Percentiles rank a stretch among this genome's conserved stretches.
These are phyloP conservation scores for Penicillium corylophilum DNA, from an alignment of 2,329 filamentous ascomycete genomes.

Conservation along the genomic window DNA sequence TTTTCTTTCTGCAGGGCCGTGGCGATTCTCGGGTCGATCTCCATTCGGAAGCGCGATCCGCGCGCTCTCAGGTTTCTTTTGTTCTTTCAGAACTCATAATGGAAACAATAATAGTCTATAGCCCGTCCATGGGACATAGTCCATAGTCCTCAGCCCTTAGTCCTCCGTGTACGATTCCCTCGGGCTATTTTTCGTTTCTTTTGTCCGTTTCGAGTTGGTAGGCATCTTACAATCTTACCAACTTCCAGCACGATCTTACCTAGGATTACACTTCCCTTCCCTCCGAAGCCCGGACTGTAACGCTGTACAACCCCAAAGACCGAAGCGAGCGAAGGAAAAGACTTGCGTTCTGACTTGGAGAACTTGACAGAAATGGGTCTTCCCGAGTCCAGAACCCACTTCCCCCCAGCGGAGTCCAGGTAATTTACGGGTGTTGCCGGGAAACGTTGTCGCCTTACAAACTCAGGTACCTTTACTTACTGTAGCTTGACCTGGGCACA, in stretches of 20 bases:
- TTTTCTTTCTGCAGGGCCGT: neutral
- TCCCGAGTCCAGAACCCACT: constrained; percentile 18
- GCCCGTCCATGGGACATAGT: neutral
- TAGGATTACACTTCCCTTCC: neutral
- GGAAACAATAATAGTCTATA: neutral
- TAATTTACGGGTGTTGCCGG: constrained; percentile 21
- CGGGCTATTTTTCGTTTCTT: neutral
- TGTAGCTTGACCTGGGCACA: neutral
- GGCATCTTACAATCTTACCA: neutral
- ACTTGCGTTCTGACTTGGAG: neutral
- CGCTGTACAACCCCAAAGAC: constrained; percentile 11
- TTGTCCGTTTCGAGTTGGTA: neutral
- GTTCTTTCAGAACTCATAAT: neutral
- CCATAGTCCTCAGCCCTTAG: too few relatives aligned
- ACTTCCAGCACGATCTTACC: neutral
- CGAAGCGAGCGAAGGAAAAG: constrained; percentile 1
- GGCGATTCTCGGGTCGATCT: constrained; percentile 1
- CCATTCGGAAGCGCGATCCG: constrained; percentile 8
- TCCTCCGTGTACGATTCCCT: neutral
- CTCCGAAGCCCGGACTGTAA: constrained; percentile 11
- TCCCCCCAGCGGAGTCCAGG: neutral
- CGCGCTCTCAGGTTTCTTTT: constrained; percentile 3
- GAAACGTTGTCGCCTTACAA: neutral
- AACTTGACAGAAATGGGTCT: constrained; percentile 14
- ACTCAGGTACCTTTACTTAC: too few relatives aligned